A percentile compares a stretch with the other conserved stretches of the same genome.
These are phyloP conservation scores for Amaranthus cruentus DNA, from an alignment of 148 eudicot genomes.

Conservation along the genomic window DNA sequence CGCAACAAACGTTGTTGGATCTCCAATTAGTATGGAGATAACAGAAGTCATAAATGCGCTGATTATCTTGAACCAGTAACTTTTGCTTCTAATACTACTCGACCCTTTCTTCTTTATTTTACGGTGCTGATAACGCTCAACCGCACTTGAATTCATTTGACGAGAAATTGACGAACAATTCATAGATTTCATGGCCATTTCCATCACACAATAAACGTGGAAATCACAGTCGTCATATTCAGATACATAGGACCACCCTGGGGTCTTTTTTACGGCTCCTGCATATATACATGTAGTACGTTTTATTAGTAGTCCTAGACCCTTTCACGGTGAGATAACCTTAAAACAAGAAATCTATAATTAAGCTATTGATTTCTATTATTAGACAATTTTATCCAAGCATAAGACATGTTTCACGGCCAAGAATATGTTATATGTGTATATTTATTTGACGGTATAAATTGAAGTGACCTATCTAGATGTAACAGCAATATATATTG, in stretches of 20 bases:
- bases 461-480: too few relatives aligned
- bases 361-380: too few relatives aligned
- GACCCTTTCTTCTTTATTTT: neutral
- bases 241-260: conserved; percentile 12
- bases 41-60: neutral
- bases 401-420: too few relatives aligned
- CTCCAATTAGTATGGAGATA: conserved; percentile 3
- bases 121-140: too few relatives aligned
- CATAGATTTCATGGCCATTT: neutral
- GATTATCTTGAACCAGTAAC: neutral
- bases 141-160: too few relatives aligned
- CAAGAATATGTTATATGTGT: too few relatives aligned
- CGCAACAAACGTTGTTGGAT: neutral
- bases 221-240: neutral
- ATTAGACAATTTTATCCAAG: too few relatives aligned
- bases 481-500: too few relatives aligned
- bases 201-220: conserved; percentile 4
- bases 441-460: too few relatives aligned
- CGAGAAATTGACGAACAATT: neutral
- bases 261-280: neutral
- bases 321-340: too few relatives aligned
- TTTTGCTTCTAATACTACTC: neutral
- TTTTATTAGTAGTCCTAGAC: too few relatives aligned
- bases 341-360: too few relatives aligned
- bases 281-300: neutral